Percentiles rank a stretch among this genome's conserved stretches.
These are phyloP conservation scores for Xylariaceae sp. DNA, from an alignment of 2,329 filamentous ascomycete genomes.

Conservation along the genomic window DNA sequence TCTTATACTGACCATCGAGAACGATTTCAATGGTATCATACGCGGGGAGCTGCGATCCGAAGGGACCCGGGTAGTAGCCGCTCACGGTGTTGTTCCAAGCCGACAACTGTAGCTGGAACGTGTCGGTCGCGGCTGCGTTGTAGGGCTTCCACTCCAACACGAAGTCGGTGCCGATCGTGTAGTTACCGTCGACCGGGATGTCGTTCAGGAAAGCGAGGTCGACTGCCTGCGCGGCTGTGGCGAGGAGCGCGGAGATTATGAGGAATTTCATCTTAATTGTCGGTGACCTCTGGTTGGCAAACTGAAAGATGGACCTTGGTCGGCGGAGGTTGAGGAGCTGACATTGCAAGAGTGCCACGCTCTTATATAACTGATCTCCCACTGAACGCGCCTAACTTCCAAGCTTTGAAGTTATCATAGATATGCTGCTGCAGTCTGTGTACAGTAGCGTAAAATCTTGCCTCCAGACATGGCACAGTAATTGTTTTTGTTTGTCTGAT, in stretches of 20 bases:
- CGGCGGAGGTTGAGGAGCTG: neutral
- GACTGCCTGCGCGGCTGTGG: no score
- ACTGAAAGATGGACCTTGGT: neutral
- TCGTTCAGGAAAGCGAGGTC: neutral
- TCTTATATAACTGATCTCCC: no score
- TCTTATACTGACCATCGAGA: neutral
- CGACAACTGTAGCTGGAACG: neutral
- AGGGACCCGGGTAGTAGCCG: neutral
- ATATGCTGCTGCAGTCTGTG: no score
- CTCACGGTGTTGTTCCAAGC: neutral
- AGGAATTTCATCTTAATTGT: slow-evolving; percentile 6
- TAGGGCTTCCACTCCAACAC: neutral
- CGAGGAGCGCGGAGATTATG: neutral
- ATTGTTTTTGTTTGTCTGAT: no score
- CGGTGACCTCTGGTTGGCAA: neutral
- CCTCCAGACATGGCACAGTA: no score
- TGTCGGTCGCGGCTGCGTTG: neutral
- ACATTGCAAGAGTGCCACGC: neutral
- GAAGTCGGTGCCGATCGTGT: slow-evolving; percentile 6
- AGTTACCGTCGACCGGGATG: slow-evolving; percentile 6
- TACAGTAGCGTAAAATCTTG: no score
- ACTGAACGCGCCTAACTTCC: no score
- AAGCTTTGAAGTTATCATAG: no score
- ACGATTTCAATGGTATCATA: neutral
- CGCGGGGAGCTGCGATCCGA: neutral